Evolutionary conservation across 2,329 filamentous ascomycete genomes (phyloP).

Genomic region (Neocucurbitaria cava): DNA sequence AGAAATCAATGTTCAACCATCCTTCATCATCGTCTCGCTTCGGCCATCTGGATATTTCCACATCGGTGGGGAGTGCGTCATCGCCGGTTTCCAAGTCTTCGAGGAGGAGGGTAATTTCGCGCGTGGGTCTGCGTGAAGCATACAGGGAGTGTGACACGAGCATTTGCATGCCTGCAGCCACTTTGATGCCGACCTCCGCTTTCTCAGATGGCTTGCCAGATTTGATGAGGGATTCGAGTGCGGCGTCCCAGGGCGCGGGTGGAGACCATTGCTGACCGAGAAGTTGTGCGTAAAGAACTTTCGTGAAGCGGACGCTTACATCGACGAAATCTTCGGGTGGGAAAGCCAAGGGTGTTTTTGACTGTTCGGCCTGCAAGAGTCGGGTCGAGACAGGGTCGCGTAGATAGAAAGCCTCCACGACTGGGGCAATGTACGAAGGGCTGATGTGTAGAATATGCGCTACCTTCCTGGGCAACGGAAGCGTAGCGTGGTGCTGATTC

Average conservation of each 20-base stretch:
- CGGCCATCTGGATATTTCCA: conserved; percentile 76
- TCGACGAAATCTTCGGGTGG: conserved; percentile 80
- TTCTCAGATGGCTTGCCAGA: conserved; percentile 48
- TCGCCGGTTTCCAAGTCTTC: conserved; percentile 78
- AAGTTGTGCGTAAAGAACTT: conserved; percentile 88
- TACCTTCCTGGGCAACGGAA: conserved; percentile 80
- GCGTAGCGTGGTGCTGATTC: conserved; percentile 76
- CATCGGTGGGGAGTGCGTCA: conserved; percentile 71
- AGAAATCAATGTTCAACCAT: conserved; percentile 92
- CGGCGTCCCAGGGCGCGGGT: conserved; percentile 63
- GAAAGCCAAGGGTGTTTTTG: conserved; percentile 65
- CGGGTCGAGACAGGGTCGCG: conserved; percentile 80
- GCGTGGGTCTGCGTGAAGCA: conserved; percentile 70
- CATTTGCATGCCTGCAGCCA: conserved; percentile 91
- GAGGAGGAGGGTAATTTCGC: conserved; percentile 78
- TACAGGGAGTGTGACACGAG: conserved; percentile 72
- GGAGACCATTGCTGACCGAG: conserved; percentile 81
- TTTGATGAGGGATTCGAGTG: conserved; percentile 40
- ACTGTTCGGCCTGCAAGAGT: conserved; percentile 64
- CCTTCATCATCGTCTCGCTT: conserved; percentile 79
- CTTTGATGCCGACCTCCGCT: conserved; percentile 82
- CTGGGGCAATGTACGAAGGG: conserved; percentile 79
- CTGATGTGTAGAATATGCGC: conserved; percentile 79
- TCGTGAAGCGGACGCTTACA: conserved; percentile 82
- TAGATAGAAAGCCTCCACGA: conserved; percentile 90